Evolutionary conservation across 2,329 filamentous ascomycete species (phyloP).

Genomic region (Arthrobotrys musiformis): DNA sequence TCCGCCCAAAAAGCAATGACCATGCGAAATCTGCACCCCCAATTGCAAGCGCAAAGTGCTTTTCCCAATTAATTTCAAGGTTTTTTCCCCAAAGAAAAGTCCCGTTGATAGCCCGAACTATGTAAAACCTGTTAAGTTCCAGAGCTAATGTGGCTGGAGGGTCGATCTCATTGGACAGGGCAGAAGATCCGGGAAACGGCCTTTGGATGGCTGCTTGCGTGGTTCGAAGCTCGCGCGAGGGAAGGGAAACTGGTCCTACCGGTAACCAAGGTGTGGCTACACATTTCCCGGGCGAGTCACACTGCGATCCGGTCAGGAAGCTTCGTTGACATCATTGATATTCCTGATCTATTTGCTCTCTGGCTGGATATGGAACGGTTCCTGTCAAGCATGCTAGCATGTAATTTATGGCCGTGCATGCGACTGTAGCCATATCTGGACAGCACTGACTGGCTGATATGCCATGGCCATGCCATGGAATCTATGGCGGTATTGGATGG

Average conservation of each 20-base stretch:
- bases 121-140: constrained; percentile 32
- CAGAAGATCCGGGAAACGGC: neutral
- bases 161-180: constrained; percentile 34
- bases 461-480: neutral
- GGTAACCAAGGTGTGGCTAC: constrained; percentile 1
- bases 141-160: constrained; percentile 38
- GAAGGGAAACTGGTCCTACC: neutral
- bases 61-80: constrained; percentile 10
- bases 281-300: neutral
- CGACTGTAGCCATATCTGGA: neutral
- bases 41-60: neutral
- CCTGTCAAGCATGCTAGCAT: constrained; percentile 16
- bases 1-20: constrained; percentile 37
- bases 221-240: neutral
- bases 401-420: neutral
- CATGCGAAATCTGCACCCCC: constrained; percentile 20
- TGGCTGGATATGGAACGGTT: constrained; percentile 6
- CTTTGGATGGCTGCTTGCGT: neutral
- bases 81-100: too few species aligned
- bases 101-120: constrained; percentile 8
- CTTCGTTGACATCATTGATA: constrained; percentile 19
- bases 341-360: neutral
- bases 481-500: neutral
- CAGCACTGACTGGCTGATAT: neutral
- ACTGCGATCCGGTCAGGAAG: constrained; percentile 14